Evolutionary conservation across 208 protist species (phyloP).

Genomic region (Acanthamoeba triangularis): DNA sequence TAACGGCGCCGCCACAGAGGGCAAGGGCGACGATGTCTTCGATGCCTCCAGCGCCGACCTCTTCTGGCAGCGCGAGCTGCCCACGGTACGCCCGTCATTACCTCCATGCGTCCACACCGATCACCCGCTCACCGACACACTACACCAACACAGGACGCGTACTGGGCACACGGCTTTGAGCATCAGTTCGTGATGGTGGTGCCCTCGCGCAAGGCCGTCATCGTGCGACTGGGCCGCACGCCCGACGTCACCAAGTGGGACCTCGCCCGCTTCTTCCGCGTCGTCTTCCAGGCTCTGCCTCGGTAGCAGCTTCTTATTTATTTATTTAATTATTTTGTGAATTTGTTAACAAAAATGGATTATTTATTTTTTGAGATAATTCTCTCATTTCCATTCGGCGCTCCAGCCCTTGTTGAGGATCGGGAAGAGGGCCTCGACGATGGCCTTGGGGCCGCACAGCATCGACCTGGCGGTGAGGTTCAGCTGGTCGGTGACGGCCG

Average conservation of each 20-base stretch:
- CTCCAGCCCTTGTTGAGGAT: conserved; percentile 44
- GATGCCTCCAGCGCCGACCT: not conserved
- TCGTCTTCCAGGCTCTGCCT: not conserved
- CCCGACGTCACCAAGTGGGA: conserved; percentile 21
- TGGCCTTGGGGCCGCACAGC: not conserved
- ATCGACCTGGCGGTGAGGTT: conserved; percentile 54
- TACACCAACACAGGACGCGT: not conserved
- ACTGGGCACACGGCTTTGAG: not conserved
- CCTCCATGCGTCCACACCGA: not conserved
- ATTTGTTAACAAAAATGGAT: too few species aligned
- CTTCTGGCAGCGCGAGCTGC: not conserved
- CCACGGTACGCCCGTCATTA: not conserved
- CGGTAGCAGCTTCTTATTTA: too few species aligned
- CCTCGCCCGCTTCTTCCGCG: conserved; percentile 1
- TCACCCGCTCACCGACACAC: not conserved
- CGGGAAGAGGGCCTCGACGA: conserved; percentile 8
- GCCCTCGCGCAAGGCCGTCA: not conserved
- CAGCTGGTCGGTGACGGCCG: not conserved
- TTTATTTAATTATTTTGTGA: not conserved
- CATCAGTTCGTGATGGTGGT: conserved; percentile 30
- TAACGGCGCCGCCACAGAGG: not conserved
- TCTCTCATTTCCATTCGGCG: not conserved
- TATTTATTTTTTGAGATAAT: not conserved
- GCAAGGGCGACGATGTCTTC: not conserved
- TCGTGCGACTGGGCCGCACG: conserved; percentile 9